Conservation (phyloP, 2,329 filamentous ascomycete genomes). For the Penicillium nordicum region DNA sequence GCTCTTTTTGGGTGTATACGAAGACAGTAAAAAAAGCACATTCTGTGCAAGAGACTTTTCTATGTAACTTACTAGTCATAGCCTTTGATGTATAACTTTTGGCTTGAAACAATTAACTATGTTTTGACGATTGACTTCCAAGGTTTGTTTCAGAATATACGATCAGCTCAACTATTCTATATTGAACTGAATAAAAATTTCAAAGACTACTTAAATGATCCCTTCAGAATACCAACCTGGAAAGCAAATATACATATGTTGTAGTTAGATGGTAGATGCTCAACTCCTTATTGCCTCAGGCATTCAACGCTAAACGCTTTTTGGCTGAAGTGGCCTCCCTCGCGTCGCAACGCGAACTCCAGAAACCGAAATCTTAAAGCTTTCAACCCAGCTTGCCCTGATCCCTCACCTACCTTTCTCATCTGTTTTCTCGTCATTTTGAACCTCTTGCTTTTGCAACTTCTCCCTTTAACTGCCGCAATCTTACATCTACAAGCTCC, state of each 20-base stretch:
- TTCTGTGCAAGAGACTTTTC: too few species aligned
- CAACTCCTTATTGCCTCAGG: slow-evolving; percentile 6
- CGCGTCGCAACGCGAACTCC: slow-evolving; percentile 25
- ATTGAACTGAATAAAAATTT: too few species aligned
- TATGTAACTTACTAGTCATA: too few species aligned
- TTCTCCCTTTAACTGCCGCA: background rate
- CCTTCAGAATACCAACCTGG: background rate
- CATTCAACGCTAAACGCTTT: slow-evolving; percentile 14
- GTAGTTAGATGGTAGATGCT: background rate
- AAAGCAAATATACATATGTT: background rate
- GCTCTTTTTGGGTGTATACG: too few species aligned
- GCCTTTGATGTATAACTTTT: too few species aligned
- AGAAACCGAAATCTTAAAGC: slow-evolving; percentile 21
- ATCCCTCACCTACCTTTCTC: background rate
- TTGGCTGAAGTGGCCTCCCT: slow-evolving; percentile 22
- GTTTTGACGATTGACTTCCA: too few species aligned
- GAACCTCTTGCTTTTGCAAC: background rate
- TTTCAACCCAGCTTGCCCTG: slow-evolving; percentile 5
- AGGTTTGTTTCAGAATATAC: too few species aligned
- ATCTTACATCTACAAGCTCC: slow-evolving; percentile 25
- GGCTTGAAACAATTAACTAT: background rate
- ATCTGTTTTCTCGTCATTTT: background rate
- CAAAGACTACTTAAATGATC: background rate
- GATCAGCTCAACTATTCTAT: background rate
- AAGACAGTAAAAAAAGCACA: too few species aligned